Percentiles rank a stretch among this genome's conserved stretches.
phyloP scores from a whole-genome alignment of 2,329 filamentous ascomycete genomes.

The Neurospora sp. region DNA sequence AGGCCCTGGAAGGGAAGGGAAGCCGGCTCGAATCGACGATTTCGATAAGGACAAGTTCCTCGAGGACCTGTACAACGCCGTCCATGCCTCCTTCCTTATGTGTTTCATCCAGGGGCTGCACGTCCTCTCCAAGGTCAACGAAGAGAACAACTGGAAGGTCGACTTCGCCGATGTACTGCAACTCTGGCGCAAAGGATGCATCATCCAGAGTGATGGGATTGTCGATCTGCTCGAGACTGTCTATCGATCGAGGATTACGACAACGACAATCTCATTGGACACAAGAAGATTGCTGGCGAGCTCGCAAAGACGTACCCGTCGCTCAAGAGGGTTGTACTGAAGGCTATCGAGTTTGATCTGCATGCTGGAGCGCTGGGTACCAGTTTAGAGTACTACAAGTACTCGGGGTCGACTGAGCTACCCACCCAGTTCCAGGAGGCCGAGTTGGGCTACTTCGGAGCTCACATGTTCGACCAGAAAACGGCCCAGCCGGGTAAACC shows the following conservation, averaged over 20 bases:
- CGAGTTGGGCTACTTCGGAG: conserved; percentile 61
- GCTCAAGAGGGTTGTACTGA: conserved; percentile 47
- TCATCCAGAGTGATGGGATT: conserved; percentile 60
- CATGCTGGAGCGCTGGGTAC: conserved; percentile 51
- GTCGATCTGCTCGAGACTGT: conserved; percentile 45
- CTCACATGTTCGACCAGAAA: conserved; percentile 54
- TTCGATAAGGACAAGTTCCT: conserved; percentile 35
- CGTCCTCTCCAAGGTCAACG: conserved; percentile 49
- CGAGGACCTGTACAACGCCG: conserved; percentile 48
- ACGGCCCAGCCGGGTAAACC: conserved; percentile 41
- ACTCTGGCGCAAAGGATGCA: conserved; percentile 62
- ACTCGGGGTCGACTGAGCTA: conserved; percentile 46
- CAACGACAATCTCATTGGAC: conserved; percentile 27
- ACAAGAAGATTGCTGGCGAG: conserved; percentile 36
- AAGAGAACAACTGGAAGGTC: conserved; percentile 49
- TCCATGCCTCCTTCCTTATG: conserved; percentile 51
- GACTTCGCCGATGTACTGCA: conserved; percentile 41
- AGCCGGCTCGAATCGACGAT: no score
- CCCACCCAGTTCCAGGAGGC: conserved; percentile 53
- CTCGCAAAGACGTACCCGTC: conserved; percentile 39
- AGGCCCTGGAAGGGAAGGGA: no score
- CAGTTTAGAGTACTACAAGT: conserved; percentile 59
- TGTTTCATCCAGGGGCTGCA: conserved; percentile 59
- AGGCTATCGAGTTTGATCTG: conserved; percentile 45
- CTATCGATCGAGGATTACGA: conserved; percentile 28